Evolutionary conservation across 805 yeast genomes (phyloP), one percentile per base, ranked within the genome.

Genomic region (Wickerhamomyces hampshirensis): DNA sequence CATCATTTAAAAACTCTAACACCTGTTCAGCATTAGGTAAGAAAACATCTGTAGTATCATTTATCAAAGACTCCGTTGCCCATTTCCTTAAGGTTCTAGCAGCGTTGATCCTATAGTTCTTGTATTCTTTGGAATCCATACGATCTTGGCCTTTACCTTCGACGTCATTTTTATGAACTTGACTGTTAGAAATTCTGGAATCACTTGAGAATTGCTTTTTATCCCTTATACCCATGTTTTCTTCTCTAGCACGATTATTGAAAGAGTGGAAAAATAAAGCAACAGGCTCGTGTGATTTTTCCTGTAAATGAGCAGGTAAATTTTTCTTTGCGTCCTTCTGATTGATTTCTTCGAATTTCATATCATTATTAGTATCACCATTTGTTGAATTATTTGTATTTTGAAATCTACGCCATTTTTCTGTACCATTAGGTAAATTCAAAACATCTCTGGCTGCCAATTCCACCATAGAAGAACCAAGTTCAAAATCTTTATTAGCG

Each of bases 201-300:
- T 91, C 98, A 1, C 80, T 70, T 7, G 96, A 85, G 35, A 78
- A 75, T 37, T 78, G 76, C 63, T 91, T 91, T 53, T 75, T 77
- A 40, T 88, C 96, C 38, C 95, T 66, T 15, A 91, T 73, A 35
- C 98, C 98, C 27, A 66, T 62, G 53, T 91, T 91, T 19, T 86
- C 95, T 38, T 73, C 82, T 19, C 97, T 96, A 0, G 96, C 94
- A 51, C 94, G 70, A 53, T 85, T 78, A 57, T 89, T 91, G 63
- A 89, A 91, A 0, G 95, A 80, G 42, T 69, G 69, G 37, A 56
- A 60, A 8, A 39, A 39, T 30, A 52, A 39, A 15, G 51, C 42
- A 2, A 38, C 31, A 10, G 55, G 55, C 9, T 38, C 34, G 24
- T 38, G 46, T 1, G 44, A 10, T 21, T 49, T 46, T 23, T 43